Evolutionary conservation across 2,329 filamentous ascomycete species (phyloP).

Genomic region (Penicillium sp.): DNA sequence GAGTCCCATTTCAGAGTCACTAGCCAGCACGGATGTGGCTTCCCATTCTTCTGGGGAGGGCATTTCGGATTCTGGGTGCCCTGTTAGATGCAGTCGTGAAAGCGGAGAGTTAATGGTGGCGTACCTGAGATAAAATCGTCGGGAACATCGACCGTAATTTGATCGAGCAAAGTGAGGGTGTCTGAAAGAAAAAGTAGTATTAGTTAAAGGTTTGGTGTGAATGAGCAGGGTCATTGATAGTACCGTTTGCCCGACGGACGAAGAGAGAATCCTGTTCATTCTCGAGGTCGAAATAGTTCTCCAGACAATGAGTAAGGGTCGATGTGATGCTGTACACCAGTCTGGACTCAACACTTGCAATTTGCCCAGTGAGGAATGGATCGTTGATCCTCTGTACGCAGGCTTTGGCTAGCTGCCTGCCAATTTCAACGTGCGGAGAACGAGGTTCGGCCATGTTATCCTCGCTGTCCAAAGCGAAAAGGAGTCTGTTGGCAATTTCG

Average conservation of each 20-base stretch:
- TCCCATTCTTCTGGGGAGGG: slow-evolving; percentile 45
- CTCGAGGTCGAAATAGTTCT: slow-evolving; percentile 36
- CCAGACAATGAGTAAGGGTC: slow-evolving; percentile 41
- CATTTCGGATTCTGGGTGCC: slow-evolving; percentile 39
- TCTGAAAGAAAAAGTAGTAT: not conserved
- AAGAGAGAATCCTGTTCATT: slow-evolving; percentile 37
- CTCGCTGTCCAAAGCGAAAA: slow-evolving; percentile 42
- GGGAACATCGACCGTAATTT: slow-evolving; percentile 37
- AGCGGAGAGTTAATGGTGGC: slow-evolving; percentile 5
- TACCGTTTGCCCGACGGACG: slow-evolving; percentile 37
- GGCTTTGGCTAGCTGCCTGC: slow-evolving; percentile 32
- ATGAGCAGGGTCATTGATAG: slow-evolving; percentile 2
- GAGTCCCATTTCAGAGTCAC: slow-evolving; percentile 43
- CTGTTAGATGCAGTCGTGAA: not conserved
- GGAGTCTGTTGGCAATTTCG: slow-evolving; percentile 42
- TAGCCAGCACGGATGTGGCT: slow-evolving; percentile 41
- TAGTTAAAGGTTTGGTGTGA: not conserved
- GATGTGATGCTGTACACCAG: slow-evolving; percentile 37
- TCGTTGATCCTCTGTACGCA: slow-evolving; percentile 37
- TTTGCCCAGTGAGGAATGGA: slow-evolving; percentile 29
- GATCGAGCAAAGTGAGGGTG: slow-evolving; percentile 27
- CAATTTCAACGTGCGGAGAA: slow-evolving; percentile 29
- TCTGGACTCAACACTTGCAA: slow-evolving; percentile 34
- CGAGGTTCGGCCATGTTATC: slow-evolving; percentile 17
- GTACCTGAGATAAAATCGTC: slow-evolving; percentile 44